Base-by-base conservation (phyloP, 2,329 filamentous ascomycete species). In the Scopulariopsis brevicaulis region DNA sequence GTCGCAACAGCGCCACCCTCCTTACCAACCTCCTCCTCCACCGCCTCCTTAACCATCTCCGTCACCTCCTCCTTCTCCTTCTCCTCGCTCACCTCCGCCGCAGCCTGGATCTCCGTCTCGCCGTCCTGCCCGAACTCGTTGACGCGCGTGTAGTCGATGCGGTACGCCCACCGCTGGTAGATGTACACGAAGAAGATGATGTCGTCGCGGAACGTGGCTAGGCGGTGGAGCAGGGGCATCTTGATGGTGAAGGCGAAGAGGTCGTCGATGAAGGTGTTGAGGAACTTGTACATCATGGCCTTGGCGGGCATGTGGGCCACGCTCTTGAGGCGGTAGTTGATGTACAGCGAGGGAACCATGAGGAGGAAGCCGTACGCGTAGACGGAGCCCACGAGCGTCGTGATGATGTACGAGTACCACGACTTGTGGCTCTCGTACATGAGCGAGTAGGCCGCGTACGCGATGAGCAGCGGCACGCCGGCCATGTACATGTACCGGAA, bases 221-320 rank as follows among this genome's bases (percentile, higher is more conserved):
- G 78, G 18, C 94, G 84, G 72, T 99, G 94, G 56, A 99, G 79
- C 62, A 92, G 84, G 0, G 94, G 94, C 94, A 99, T 99, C 77
- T 97, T 97, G 77, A 99, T 96, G 46, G 94, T 99, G 68, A 97
- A 99, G 2, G 94, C 94, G 68, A 99, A 99, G 35, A 99, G 78
- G 69, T 99, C 94, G 72, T 99, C 94, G 70, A 99, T 97, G 71
- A 99, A 99, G 5, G 94, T 97, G 76, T 97, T 96, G 63, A 97
- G 77, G 74, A 96, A 96, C 76, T 97, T 96, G 82, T 96, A 96
- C 71, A 86, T 93, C 90, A 99, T 94, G 54, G 94, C 91, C 75
- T 90, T 93, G 64, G 81, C 90, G 1, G 94, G 92, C 93, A 99
- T 96, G 74, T 99, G 94, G 12, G 94, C 94, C 37, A 97, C 90